Base-by-base conservation (phyloP, 768 basidiomycete genomes). In the Naganishia antarctica region DNA sequence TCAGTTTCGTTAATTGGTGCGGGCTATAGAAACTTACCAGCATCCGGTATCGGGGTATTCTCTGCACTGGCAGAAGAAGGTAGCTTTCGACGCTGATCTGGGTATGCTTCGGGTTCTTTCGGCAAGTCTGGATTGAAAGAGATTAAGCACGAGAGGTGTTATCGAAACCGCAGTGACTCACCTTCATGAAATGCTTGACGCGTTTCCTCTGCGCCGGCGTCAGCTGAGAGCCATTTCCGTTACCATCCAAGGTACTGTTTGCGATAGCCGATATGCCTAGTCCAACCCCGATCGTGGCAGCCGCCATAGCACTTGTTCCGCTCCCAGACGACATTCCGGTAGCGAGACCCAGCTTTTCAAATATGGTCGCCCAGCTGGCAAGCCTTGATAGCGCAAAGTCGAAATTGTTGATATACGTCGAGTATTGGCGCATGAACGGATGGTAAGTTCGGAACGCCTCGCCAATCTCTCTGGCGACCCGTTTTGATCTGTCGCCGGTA, bases 391-490 rank as follows among this genome's bases (percentile, higher is more conserved):
- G 84, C 1, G 91, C 89, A 74, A 86, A 90, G 76, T 98, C 93
- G 76, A 97, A 98, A 77, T 94, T 93, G 78, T 98, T 97, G 82
- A 94, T 94, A 76, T 97, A 99, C 46, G 88, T 89, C 32, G 91
- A 92, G 76, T 99, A 99, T 88, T 98, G 97, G 80, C 82, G 90
- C 90, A 99, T 91, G 81, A 97, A 97, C 4, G 94, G 91, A 31
- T 91, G 90, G 77, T 99, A 92, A 60, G 87, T 89, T 61, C 90
- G 80, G 78, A 98, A 99, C 49, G 90, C 91, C 63, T 87, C 83
- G 7, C 90, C 93, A 40, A 99, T 87, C 15, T 84, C 82, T 65
- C 83, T 87, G 0, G 90, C 90, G 15, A 90, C 89, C 47, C 80
- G 80, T 59, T 86, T 76, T 0, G 91, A 90, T 40, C 89, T 72